Base-by-base conservation (phyloP, 2,329 filamentous ascomycete genomes). In the Microsporum audouinii region DNA sequence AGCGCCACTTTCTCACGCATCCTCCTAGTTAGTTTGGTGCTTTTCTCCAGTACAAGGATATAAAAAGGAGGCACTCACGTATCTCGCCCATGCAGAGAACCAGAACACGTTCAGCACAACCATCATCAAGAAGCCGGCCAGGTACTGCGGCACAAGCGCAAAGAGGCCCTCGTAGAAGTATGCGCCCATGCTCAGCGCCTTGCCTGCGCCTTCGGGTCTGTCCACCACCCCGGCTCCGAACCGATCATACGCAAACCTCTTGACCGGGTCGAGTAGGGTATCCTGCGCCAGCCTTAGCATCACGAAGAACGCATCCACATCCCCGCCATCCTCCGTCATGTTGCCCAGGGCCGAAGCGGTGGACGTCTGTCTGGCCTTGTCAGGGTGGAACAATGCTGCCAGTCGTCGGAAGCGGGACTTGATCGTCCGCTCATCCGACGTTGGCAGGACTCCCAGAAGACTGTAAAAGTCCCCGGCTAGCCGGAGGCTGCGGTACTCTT, bases 211-310 rank as follows among this genome's bases (percentile, higher is more conserved):
- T 29, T 10, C 43, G n/a, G 43, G 43, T 17, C 43, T 10, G 6
- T 72, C 71, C 10, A 87, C 73, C 23, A 91, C 80, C 33, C 84
- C 83, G 0, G 89, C 86, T 0, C 91, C 91, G 71, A 96, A 91
- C 56, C 90, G 85, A 71, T 96, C 90, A 75, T 96, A 96, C 5
- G 89, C 91, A 71, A 94, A 95, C 61, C 90, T 82, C 69, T 83
- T 85, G 0, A 84, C 85, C 1, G 88, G 84, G 69, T 94, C 85
- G n/a, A 84, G 76, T 14, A 96, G 82, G 0, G 87, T 89, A 68
- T 97, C 94, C 69, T 89, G 84, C 4, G 90, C 91, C 53, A 85
- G 78, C 77, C 91, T 92, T 68, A 97, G 81, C 68, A 88, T 85
- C 55, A 96, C 84, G 74, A 95, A 97, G 74, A 86, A 81, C 68